These are phyloP conservation scores for Marasmius fiardii DNA, from an alignment of 1,284 basidiomycete species.

Conservation along the genomic window DNA sequence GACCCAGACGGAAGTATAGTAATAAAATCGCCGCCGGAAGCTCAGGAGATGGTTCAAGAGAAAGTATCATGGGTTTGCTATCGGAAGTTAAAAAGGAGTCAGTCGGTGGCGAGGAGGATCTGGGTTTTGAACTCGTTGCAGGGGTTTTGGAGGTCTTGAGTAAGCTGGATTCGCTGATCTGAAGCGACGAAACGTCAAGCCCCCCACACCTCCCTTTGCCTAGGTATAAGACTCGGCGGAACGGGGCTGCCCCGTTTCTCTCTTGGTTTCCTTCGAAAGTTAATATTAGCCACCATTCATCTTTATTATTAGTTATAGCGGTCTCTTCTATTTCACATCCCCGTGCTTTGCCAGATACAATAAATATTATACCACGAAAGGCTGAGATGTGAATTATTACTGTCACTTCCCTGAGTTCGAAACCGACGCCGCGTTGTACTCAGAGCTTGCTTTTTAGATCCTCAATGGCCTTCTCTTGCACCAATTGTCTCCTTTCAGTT, in stretches of 20 bases:
- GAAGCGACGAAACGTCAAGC: background rate
- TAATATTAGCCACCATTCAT: background rate
- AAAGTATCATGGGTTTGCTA: constrained; percentile 78
- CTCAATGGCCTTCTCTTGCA: constrained; percentile 38
- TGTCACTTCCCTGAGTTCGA: background rate
- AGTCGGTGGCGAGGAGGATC: constrained; percentile 51
- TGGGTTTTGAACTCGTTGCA: constrained; percentile 85
- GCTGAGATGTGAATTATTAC: no score
- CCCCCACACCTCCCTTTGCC: no score
- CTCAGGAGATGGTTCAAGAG: constrained; percentile 48
- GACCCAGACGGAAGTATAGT: constrained; percentile 34
- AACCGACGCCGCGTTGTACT: background rate
- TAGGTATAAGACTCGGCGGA: no score
- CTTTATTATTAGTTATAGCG: no score
- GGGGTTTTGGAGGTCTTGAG: constrained; percentile 90
- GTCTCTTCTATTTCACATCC: background rate
- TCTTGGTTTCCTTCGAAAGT: background rate
- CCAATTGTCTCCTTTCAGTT: constrained; percentile 33
- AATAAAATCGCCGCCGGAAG: constrained; percentile 53
- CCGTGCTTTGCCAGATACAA: background rate
- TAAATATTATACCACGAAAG: background rate
- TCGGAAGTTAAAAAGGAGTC: constrained; percentile 77
- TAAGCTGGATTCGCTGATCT: constrained; percentile 74
- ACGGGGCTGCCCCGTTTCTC: no score
- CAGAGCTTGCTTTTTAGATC: constrained; percentile 20